Percentiles rank a stretch among this genome's conserved stretches.
These are phyloP conservation scores for Pseudopithomyces maydicus DNA, from an alignment of 2,329 filamentous ascomycete species.

Conservation along the genomic window DNA sequence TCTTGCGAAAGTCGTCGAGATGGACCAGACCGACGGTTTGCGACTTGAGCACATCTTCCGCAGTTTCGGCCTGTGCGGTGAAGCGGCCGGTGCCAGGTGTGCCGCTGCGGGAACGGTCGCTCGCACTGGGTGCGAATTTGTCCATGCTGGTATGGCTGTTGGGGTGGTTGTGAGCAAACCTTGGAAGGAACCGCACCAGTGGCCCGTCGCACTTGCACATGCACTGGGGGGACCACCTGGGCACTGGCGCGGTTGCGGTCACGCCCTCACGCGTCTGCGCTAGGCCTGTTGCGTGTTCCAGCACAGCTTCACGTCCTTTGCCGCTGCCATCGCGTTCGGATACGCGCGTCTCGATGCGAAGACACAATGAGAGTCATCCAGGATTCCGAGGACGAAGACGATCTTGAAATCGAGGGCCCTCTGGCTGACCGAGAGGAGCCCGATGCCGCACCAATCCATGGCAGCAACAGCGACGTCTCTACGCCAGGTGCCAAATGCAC, in stretches of 20 bases:
- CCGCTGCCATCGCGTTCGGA: neutral
- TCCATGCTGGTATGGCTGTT: slow-evolving; percentile 28
- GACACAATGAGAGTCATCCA: slow-evolving; percentile 35
- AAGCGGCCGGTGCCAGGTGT: slow-evolving; percentile 63
- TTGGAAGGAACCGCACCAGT: too few species aligned
- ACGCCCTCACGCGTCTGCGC: slow-evolving; percentile 27
- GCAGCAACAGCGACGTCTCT: slow-evolving; percentile 8
- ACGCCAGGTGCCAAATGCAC: slow-evolving; percentile 22
- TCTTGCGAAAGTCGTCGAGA: slow-evolving; percentile 93
- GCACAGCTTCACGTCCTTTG: neutral
- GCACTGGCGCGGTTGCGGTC: slow-evolving; percentile 3
- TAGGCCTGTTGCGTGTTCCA: slow-evolving; percentile 5
- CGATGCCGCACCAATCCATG: slow-evolving; percentile 21
- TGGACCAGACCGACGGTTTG: slow-evolving; percentile 90
- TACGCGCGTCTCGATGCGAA: neutral
- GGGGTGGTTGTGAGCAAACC: neutral
- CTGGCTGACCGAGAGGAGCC: slow-evolving; percentile 14
- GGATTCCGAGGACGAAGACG: slow-evolving; percentile 46
- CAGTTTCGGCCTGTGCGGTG: slow-evolving; percentile 74
- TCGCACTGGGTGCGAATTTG: slow-evolving; percentile 27
- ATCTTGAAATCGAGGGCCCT: slow-evolving; percentile 22
- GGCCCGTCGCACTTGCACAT: neutral
- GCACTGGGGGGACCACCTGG: neutral
- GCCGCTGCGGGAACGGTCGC: slow-evolving; percentile 23
- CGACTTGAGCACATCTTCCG: slow-evolving; percentile 80